These are phyloP conservation scores for Suillus ampliporus DNA, from an alignment of 768 basidiomycete genomes.

Conservation along the genomic window DNA sequence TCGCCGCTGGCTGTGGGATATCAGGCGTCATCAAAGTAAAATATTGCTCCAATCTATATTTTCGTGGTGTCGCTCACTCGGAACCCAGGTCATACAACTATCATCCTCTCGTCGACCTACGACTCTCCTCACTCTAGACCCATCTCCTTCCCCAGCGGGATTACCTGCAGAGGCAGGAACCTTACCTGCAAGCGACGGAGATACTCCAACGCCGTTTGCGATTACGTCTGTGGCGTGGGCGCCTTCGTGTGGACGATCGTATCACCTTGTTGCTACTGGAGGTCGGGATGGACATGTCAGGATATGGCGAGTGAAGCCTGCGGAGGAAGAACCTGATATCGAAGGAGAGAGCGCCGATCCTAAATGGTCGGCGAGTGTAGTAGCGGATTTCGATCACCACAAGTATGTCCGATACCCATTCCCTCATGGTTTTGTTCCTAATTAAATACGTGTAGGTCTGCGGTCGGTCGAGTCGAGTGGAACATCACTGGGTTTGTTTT, in stretches of 20 bases:
- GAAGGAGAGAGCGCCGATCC: conserved; percentile 46
- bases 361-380: conserved; percentile 75
- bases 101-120: conserved; percentile 70
- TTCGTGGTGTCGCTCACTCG: conserved; percentile 10
- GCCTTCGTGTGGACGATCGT: conserved; percentile 90
- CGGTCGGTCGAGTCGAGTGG: conserved; percentile 91
- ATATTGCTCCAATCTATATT: conserved; percentile 41
- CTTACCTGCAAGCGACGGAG: conserved; percentile 35
- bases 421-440: conserved; percentile 9
- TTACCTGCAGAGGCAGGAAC: conserved; percentile 28
- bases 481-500: conserved; percentile 78
- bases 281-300: conserved; percentile 85
- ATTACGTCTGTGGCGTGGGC: conserved; percentile 92
- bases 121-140: conserved; percentile 60
- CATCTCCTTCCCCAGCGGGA: conserved; percentile 40
- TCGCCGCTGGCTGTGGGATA: conserved; percentile 78
- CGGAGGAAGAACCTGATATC: conserved; percentile 47
- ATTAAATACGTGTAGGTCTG: conserved; percentile 50
- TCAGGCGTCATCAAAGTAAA: conserved; percentile 86
- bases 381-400: conserved; percentile 90
- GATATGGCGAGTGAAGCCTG: conserved; percentile 85
- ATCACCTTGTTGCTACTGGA: conserved; percentile 93
- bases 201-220: conserved; percentile 55
- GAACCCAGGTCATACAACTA: conserved; percentile 72
- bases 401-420: conserved; percentile 49